Percentiles rank a stretch among this genome's conserved stretches.
Conservation (phyloP, 2,329 filamentous ascomycete genomes). For the Fusarium keratoplasticum region DNA sequence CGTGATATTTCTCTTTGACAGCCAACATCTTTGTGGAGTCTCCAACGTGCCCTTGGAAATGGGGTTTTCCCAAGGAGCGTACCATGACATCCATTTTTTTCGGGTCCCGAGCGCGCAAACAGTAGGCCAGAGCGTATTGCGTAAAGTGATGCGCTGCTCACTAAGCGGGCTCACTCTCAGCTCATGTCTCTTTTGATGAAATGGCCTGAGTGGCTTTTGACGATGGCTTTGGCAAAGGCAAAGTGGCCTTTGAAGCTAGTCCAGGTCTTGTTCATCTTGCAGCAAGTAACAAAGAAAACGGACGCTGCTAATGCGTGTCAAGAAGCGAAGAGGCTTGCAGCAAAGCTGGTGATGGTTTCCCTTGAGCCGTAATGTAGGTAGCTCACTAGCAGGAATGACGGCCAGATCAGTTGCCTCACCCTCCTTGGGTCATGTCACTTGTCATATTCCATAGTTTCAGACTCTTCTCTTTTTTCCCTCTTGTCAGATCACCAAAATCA, state of each 20-base stretch:
- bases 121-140: slow-evolving; percentile 4
- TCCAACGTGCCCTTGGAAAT: background rate
- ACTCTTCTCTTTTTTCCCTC: background rate
- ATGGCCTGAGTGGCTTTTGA: slow-evolving; percentile 3
- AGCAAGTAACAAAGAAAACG: background rate
- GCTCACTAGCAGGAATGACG: slow-evolving; percentile 17
- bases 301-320: background rate
- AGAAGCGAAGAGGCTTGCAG: background rate
- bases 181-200: background rate
- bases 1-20: background rate
- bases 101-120: slow-evolving; percentile 20
- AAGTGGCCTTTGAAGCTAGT: background rate
- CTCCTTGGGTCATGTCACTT: background rate
- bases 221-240: background rate
- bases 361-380: background rate
- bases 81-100: background rate
- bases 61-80: background rate
- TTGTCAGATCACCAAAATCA: slow-evolving; percentile 6
- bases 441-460: slow-evolving; percentile 4
- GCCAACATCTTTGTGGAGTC: background rate
- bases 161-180: background rate
- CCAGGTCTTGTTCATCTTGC: background rate
- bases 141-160: slow-evolving; percentile 9
- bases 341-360: background rate
- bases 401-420: background rate